Evolutionary conservation across 108 stramenopile genomes (phyloP).

Genomic region (Poteriospumella lacustris): DNA sequence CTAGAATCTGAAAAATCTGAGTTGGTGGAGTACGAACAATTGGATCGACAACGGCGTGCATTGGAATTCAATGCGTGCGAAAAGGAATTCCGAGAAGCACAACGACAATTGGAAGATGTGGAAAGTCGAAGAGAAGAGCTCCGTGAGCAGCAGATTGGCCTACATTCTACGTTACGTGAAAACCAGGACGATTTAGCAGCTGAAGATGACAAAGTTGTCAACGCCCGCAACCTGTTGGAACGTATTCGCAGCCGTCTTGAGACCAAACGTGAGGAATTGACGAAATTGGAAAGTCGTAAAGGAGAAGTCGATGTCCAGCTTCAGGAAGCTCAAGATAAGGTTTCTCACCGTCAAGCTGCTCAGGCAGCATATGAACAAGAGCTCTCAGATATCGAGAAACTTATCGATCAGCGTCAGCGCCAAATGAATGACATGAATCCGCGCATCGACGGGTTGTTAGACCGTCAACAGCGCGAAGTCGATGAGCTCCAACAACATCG

Average conservation of each 20-base stretch:
- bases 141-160: slow-evolving; percentile 32
- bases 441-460: not conserved
- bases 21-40: slow-evolving; percentile 73
- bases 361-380: too few relatives aligned
- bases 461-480: not conserved
- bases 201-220: slow-evolving; percentile 13
- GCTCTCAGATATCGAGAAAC: too few relatives aligned
- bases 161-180: slow-evolving; percentile 29
- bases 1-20: slow-evolving; percentile 94
- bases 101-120: slow-evolving; percentile 62
- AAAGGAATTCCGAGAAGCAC: slow-evolving; percentile 70
- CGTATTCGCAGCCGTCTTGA: not conserved
- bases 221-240: not conserved
- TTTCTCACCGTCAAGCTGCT: too few relatives aligned
- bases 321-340: too few relatives aligned
- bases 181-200: slow-evolving; percentile 29
- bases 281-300: not conserved
- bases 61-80: slow-evolving; percentile 92
- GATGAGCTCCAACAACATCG: not conserved
- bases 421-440: not conserved
- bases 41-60: slow-evolving; percentile 83
- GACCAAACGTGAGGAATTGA: slow-evolving; percentile 44
- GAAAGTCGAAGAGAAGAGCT: slow-evolving; percentile 68
- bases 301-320: not conserved
- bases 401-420: not conserved